Base-by-base conservation (phyloP, 805 yeast species). In the Candida boleticola region DNA sequence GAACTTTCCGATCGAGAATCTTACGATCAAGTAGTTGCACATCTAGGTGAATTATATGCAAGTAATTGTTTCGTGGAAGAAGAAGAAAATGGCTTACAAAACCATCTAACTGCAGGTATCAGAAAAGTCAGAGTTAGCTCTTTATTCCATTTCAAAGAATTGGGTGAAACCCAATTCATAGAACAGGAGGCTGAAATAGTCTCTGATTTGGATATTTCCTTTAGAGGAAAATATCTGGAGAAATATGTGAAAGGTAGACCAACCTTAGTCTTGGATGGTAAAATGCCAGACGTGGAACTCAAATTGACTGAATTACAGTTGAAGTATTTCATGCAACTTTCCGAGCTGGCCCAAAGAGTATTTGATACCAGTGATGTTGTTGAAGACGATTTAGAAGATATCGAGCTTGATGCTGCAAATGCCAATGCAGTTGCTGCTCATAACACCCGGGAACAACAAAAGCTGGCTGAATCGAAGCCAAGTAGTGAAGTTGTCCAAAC, bases 41-140 rank as follows among this genome's bases (percentile, higher is more conserved):
- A 87, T 51, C 70, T 90, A 39, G 99, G 99, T 49, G 96, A 92
- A 55, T 65, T 93, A 7, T 83, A 76, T 49, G 78, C 89, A 14
- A 65, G 71, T 3, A 93, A 90, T 58, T 60, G 60, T 9, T 89
- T 87, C 56, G 19, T 17, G 7, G 54, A 55, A 2, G 51, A 57
- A 9, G 53, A 56, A 2, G 52, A 48, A 1, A 60, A 54, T 0
- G 53, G 43, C 0, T 51, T 68, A 9, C 63, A 78, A 18, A 89
- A 88, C 54, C 56, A 72, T 5, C 77, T 90, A 11, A 57, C 69
- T 13, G 75, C 88, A 5, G 95, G 96, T 0, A 66, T 93, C 17
- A 69, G 89, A 34, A 81, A 88, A 37, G 82, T 89, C 3, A 77
- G 74, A 42, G 63, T 92, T n/a, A 63, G 77, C 0, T 85, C 97